These are phyloP conservation scores for Pleurotus pulmonarius DNA, from an alignment of 768 basidiomycete genomes.

Conservation along the genomic window DNA sequence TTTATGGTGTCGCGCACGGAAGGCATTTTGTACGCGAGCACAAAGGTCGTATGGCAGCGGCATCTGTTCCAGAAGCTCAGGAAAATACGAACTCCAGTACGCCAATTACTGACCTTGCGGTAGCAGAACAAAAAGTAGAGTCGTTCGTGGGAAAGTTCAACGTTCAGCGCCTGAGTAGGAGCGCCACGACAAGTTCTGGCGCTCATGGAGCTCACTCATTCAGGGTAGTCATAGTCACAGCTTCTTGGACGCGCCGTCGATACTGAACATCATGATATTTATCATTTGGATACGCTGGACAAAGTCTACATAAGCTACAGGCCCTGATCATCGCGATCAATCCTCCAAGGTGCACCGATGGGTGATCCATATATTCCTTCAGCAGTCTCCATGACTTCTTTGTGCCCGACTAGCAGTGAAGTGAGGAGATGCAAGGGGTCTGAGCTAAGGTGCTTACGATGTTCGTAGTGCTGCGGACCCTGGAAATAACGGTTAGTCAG, in stretches of 20 bases:
- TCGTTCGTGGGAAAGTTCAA: too few relatives aligned
- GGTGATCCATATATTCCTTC: conserved; percentile 40
- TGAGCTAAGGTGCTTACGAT: conserved; percentile 17
- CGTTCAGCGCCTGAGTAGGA: too few relatives aligned
- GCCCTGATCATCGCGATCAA: too few relatives aligned
- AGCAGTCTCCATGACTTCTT: conserved; percentile 38
- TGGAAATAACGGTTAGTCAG: conserved; percentile 8
- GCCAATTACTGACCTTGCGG: too few relatives aligned
- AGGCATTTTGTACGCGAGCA: conserved; percentile 88
- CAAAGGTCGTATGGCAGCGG: conserved; percentile 83
- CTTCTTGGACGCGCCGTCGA: too few relatives aligned
- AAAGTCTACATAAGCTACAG: neutral
- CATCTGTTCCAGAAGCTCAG: conserved; percentile 16
- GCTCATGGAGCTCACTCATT: too few relatives aligned
- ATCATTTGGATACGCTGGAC: too few relatives aligned
- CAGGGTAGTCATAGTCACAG: too few relatives aligned
- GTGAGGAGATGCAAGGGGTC: neutral
- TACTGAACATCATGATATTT: too few relatives aligned
- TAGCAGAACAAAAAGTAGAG: too few relatives aligned
- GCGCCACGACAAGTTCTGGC: too few relatives aligned
- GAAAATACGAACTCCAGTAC: neutral
- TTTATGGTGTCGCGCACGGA: conserved; percentile 76
- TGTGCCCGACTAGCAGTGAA: conserved; percentile 29
- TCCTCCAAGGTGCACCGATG: conserved; percentile 26
- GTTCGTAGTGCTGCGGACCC: conserved; percentile 34